phyloP scores from a whole-genome alignment of 2,329 filamentous ascomycete species.

The Ophiostoma pallidulum region DNA sequence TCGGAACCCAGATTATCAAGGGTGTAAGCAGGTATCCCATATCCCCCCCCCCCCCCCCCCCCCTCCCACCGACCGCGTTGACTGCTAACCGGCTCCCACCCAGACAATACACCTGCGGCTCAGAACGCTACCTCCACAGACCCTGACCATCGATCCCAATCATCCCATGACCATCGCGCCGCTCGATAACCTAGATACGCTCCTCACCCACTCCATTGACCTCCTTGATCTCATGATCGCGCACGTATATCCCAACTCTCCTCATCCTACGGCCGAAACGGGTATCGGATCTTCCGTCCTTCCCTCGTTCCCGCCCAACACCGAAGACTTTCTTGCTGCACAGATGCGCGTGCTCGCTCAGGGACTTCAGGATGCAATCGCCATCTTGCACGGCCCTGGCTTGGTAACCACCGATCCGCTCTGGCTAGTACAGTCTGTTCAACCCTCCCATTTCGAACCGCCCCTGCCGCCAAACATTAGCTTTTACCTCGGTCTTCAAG shows the following conservation, averaged over 20 bases:
- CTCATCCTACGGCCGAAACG: background rate
- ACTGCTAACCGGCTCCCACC: background rate
- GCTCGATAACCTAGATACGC: constrained; percentile 60
- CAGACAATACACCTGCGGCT: constrained; percentile 65
- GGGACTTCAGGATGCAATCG: constrained; percentile 41
- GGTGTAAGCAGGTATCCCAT: too few species aligned
- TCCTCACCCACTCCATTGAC: constrained; percentile 75
- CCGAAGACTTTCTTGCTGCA: constrained; percentile 37
- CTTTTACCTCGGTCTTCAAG: constrained; percentile 61
- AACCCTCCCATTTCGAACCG: constrained; percentile 35
- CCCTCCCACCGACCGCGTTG: too few species aligned
- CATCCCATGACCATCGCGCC: constrained; percentile 54
- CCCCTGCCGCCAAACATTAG: constrained; percentile 56
- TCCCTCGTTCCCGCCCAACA: background rate
- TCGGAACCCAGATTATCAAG: constrained; percentile 85
- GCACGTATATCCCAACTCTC: constrained; percentile 32
- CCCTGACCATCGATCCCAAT: constrained; percentile 38
- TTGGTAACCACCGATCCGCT: constrained; percentile 29
- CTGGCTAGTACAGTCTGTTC: constrained; percentile 37
- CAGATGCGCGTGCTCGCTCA: constrained; percentile 48
- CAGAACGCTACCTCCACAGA: constrained; percentile 50
- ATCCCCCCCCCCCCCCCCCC: too few species aligned
- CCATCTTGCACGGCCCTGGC: constrained; percentile 46
- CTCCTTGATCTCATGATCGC: constrained; percentile 69
- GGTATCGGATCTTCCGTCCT: too few species aligned